These are phyloP conservation scores for Castanopsis chinensis DNA, from an alignment of 306 rosid genomes.

Conservation along the genomic window DNA sequence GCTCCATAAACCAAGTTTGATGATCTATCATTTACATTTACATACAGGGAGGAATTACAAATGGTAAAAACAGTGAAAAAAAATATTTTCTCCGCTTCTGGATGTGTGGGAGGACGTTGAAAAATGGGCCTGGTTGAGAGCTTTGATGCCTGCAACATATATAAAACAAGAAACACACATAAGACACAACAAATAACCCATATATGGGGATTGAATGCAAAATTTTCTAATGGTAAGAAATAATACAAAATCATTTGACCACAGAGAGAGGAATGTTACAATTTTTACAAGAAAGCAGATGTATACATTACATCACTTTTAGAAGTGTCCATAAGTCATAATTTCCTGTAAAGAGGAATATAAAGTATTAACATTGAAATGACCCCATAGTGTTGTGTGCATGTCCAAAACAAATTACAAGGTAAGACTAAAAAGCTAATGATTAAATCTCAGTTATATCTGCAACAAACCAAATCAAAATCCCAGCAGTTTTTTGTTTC, in stretches of 20 bases:
- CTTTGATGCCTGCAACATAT: conserved; percentile 58
- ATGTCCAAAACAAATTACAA: neutral
- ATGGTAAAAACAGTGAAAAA: conserved; percentile 77
- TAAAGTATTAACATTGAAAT: neutral
- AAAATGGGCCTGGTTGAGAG: conserved; percentile 59
- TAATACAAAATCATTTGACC: neutral
- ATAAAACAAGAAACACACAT: conserved; percentile 17
- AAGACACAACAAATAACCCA: neutral
- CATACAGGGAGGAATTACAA: conserved; percentile 54
- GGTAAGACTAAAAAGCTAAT: neutral
- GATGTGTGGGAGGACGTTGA: conserved; percentile 31
- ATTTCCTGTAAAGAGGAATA: neutral
- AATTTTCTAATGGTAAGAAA: neutral
- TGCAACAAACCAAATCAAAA: neutral
- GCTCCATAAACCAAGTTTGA: conserved; percentile 42
- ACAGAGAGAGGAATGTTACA: neutral
- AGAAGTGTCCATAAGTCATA: neutral
- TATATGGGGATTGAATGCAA: conserved; percentile 4
- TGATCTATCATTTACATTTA: conserved; percentile 35
- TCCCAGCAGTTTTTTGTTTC: neutral
- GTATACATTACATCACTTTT: neutral
- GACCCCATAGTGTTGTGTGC: neutral
- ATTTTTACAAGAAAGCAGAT: neutral
- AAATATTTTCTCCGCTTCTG: conserved; percentile 31
- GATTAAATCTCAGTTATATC: neutral